Evolutionary conservation across 345 rosid genomes (phyloP).

Genomic region (Hibiscus syriacus): DNA sequence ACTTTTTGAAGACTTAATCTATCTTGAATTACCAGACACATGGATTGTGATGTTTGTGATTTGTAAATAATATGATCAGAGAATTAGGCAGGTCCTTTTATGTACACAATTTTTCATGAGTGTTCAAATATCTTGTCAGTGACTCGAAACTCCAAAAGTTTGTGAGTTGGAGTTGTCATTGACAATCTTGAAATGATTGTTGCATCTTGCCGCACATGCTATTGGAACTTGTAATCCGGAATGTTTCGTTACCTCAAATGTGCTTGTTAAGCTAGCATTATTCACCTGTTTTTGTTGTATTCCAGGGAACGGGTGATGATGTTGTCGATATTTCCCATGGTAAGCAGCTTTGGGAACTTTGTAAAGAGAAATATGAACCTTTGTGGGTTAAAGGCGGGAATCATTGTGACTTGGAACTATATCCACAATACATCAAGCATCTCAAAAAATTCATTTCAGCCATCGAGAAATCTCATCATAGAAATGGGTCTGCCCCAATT

Average conservation of each 20-base stretch:
- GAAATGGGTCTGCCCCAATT: constrained; percentile 23
- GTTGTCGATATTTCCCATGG: constrained; percentile 92
- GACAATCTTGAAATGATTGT: not conserved
- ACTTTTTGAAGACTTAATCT: not conserved
- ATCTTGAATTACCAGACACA: not conserved
- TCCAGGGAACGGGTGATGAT: constrained; percentile 90
- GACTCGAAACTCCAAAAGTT: not conserved
- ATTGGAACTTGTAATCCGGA: not conserved
- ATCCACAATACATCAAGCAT: constrained; percentile 80
- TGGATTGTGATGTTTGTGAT: not conserved
- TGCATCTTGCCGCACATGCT: not conserved
- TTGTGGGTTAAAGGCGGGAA: constrained; percentile 92
- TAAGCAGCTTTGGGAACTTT: constrained; percentile 72
- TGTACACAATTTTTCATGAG: not conserved
- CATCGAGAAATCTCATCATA: constrained; percentile 42
- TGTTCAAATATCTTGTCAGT: not conserved
- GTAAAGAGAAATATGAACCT: constrained; percentile 87
- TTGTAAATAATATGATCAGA: not conserved
- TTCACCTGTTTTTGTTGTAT: constrained; percentile 6
- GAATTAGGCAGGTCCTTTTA: not conserved
- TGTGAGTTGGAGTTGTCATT: not conserved
- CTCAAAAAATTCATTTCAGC: constrained; percentile 79
- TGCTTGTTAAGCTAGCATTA: not conserved
- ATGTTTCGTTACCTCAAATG: not conserved
- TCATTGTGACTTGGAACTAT: constrained; percentile 79